Evolutionary conservation across 2,329 filamentous ascomycete genomes (phyloP).

Genomic region (Huntiella savannae): DNA sequence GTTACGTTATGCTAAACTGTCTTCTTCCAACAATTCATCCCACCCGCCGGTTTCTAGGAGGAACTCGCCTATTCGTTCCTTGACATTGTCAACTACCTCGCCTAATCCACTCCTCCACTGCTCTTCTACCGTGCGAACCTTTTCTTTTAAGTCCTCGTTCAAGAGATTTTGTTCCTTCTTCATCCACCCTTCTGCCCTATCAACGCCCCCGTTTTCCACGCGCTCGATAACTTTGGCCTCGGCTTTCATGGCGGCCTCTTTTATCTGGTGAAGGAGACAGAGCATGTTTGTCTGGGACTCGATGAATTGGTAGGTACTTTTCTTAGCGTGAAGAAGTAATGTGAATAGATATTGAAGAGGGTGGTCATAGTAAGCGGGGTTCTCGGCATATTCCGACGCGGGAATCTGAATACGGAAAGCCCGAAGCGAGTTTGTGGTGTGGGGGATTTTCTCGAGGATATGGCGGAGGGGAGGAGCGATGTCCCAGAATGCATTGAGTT

Average conservation of each 20-base stretch:
- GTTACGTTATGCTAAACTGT: constrained; percentile 17
- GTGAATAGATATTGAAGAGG: constrained; percentile 84
- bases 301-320: constrained; percentile 91
- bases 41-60: constrained; percentile 66
- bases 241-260: constrained; percentile 55
- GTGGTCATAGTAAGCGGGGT: constrained; percentile 58
- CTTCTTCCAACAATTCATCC: constrained; percentile 55
- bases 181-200: constrained; percentile 24
- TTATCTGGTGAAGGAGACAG: constrained; percentile 79
- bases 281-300: constrained; percentile 83
- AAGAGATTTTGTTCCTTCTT: constrained; percentile 47
- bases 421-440: constrained; percentile 21
- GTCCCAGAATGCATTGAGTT: constrained; percentile 93
- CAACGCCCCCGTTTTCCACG: constrained; percentile 17
- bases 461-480: constrained; percentile 69
- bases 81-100: constrained; percentile 51
- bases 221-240: constrained; percentile 48
- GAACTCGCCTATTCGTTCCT: constrained; percentile 53
- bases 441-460: constrained; percentile 63
- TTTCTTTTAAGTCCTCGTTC: constrained; percentile 80
- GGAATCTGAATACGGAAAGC: constrained; percentile 63
- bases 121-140: constrained; percentile 74
- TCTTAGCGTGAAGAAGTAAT: constrained; percentile 69
- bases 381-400: constrained; percentile 61
- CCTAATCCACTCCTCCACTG: constrained; percentile 85